phyloP scores from a whole-genome alignment of 1,139 yeast genomes.

The Sugiyamaella sp. region DNA sequence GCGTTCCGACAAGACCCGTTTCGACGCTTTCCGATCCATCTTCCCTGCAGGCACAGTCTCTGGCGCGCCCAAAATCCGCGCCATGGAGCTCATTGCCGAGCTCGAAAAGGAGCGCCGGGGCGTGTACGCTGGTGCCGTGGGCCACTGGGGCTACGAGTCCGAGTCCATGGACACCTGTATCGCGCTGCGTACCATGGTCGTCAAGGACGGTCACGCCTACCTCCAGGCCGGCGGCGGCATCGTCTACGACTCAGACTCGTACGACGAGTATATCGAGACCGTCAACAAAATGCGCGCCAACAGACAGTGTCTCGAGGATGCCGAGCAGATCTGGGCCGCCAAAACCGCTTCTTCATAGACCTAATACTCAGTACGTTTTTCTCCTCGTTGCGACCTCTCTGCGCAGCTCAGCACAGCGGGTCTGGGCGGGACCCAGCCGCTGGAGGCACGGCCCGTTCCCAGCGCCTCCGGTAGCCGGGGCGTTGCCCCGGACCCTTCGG shows the following conservation, averaged over 20 bases:
- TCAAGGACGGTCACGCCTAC: conserved; percentile 85
- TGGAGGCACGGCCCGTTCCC: too few species aligned
- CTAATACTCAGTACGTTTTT: not conserved
- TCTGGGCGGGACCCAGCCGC: conserved; percentile 19
- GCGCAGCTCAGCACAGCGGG: not conserved
- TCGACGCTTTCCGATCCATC: conserved; percentile 95
- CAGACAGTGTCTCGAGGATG: conserved; percentile 83
- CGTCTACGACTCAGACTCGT: conserved; percentile 91
- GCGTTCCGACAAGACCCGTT: conserved; percentile 79
- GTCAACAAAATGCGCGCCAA: conserved; percentile 97
- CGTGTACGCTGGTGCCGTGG: conserved; percentile 99
- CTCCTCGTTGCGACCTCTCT: too few species aligned
- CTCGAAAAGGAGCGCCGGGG: conserved; percentile 92
- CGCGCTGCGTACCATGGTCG: conserved; percentile 95
- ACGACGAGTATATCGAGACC: conserved; percentile 94
- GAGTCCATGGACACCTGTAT: conserved; percentile 95
- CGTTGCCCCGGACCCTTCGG: conserved; percentile 5
- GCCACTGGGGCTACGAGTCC: conserved; percentile 95
- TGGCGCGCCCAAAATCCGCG: conserved; percentile 96
- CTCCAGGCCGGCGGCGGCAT: conserved; percentile 99
- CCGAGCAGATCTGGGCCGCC: conserved; percentile 76
- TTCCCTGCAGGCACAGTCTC: conserved; percentile 99
- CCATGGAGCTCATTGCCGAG: conserved; percentile 92
- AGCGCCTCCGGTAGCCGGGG: conserved; percentile 12
- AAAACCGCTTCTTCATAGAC: conserved; percentile 19